A percentile compares a stretch with the other conserved stretches of the same genome.
These are phyloP conservation scores for Crassisporium funariophilum DNA, from an alignment of 768 basidiomycete genomes.

Conservation along the genomic window DNA sequence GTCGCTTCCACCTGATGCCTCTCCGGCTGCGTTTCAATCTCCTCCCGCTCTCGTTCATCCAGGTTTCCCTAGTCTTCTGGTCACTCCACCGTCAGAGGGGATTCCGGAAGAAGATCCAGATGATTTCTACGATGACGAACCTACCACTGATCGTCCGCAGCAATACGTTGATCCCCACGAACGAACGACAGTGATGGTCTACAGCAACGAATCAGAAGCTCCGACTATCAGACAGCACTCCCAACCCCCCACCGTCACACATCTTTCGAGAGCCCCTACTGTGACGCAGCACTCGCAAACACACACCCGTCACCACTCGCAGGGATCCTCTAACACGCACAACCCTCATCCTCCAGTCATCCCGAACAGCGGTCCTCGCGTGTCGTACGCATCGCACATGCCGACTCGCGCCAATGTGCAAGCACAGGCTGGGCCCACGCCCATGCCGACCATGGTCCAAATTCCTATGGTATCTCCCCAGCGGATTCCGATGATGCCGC, in stretches of 20 bases:
- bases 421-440: constrained; percentile 6
- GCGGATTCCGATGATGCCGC: no score
- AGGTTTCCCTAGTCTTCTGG: constrained; percentile 31
- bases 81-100: constrained; percentile 34
- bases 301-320: no score
- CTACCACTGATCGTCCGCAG: constrained; percentile 20
- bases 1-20: constrained; percentile 25
- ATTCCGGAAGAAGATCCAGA: constrained; percentile 28
- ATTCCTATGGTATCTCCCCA: constrained; percentile 2
- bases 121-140: constrained; percentile 24
- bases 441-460: not conserved
- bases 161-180: no score
- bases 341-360: constrained; percentile 3
- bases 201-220: constrained; percentile 20
- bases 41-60: constrained; percentile 20
- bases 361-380: constrained; percentile 14
- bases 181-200: constrained; percentile 20
- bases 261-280: no score
- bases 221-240: constrained; percentile 8
- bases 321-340: no score
- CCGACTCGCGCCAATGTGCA: constrained; percentile 18
- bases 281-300: no score
- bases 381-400: constrained; percentile 18
- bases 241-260: no score
- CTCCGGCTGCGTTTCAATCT: constrained; percentile 19